Evolutionary conservation across 2,329 filamentous ascomycete genomes (phyloP), one percentile per base, ranked within the genome.

Genomic region (Colletotrichum eleusines): DNA sequence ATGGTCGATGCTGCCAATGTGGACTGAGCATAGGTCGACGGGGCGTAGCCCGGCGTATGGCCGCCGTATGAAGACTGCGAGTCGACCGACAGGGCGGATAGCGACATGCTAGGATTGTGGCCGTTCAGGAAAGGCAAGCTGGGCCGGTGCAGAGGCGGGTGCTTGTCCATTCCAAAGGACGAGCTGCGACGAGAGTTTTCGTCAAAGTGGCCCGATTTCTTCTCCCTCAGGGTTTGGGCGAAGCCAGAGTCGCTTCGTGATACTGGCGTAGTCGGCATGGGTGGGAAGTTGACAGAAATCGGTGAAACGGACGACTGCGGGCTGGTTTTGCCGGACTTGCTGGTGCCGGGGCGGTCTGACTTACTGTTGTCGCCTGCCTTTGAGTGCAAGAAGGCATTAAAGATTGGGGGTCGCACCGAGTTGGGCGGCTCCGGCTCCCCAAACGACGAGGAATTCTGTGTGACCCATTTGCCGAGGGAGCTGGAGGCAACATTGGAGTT

Each of bases 241-340:
- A 96, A 97, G 1, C 94, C 95, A 5, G 95, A 98, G 78, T 99
- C 96, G 76, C 92, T 97, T 20, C 94, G 89, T 7, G 94, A 97
- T n/a, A 93, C 89, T 0, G 93, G 92, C 3, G 93, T 95, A 3
- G 88, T 88, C 4, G 93, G 92, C 81, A 94, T 84, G 0, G 90
- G 88, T 11, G 94, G 92, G 78, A 97, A 97, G 75, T 89, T 90
- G 42, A 88, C 88, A 2, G 94, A 97, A 1, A 92, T 86, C 3
- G 95, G 94, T 0, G 95, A 97, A 18, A 91, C 83, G 1, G 89
- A 91, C 5, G 87, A 87, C 46, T 88, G 88, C 20, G 89, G 89
- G 73, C 89, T 91, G 3, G 87, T 89, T 75, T 84, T 87, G 73
- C 83, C 86, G 2, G 89, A 91, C 78, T 86, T 89, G 76, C 91